These are phyloP conservation scores for Aspergillus taichungensis DNA, from an alignment of 495 filamentous ascomycete species.

Conservation along the genomic window DNA sequence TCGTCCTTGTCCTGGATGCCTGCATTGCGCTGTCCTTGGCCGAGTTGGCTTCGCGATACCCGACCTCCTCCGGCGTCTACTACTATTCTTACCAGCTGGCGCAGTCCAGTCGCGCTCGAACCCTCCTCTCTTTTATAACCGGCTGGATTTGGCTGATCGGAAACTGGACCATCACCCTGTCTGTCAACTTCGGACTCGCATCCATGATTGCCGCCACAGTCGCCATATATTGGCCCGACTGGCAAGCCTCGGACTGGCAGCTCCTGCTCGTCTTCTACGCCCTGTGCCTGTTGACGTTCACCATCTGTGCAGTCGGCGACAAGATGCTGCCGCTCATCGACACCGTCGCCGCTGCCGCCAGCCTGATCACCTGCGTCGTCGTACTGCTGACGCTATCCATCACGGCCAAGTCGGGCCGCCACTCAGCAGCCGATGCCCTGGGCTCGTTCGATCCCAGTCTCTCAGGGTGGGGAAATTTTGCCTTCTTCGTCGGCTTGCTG, in stretches of 20 bases:
- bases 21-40: conserved; percentile 36
- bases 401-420: conserved; percentile 34
- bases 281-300: conserved; percentile 44
- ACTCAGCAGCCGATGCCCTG: conserved; percentile 34
- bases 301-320: conserved; percentile 50
- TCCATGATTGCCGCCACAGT: conserved; percentile 50
- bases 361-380: conserved; percentile 28
- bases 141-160: conserved; percentile 61
- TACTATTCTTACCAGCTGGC: conserved; percentile 42
- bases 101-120: conserved; percentile 10
- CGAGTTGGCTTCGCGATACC: conserved; percentile 41
- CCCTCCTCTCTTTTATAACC: conserved; percentile 52
- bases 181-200: conserved; percentile 59
- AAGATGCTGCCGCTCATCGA: conserved; percentile 48
- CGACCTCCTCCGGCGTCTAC: conserved; percentile 42
- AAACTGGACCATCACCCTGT: conserved; percentile 61
- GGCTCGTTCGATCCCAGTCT: conserved; percentile 41
- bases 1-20: conserved; percentile 29
- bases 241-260: conserved; percentile 47
- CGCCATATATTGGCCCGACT: conserved; percentile 47
- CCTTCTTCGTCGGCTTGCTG: conserved; percentile 45
- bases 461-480: conserved; percentile 37
- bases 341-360: conserved; percentile 34
- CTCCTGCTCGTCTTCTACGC: conserved; percentile 52
- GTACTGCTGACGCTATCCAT: conserved; percentile 32